Base-by-base conservation (phyloP, 106 monocot species). In the Posidonia australis region DNA sequence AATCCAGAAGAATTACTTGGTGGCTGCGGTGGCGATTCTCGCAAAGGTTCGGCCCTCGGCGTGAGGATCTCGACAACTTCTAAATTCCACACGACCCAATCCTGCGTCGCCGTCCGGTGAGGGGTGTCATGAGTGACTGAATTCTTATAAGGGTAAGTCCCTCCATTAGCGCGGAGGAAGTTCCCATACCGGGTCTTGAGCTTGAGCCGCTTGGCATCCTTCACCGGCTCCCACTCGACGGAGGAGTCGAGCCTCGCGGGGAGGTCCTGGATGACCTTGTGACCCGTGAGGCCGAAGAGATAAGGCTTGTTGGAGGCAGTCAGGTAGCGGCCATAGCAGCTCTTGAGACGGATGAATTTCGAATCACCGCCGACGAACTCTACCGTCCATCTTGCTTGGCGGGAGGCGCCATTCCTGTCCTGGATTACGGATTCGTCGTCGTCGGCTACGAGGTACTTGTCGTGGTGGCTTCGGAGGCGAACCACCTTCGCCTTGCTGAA, bases 101-200 rank as follows among this genome's bases (percentile, higher is more conserved):
- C 94, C 74, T 92, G 83, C 44, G 83, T 83, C 58, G 77, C 44
- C 53, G 77, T 80, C 20, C 94, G 81, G 47, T 86, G 84, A 32
- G 94, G 94, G 43, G 86, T 74, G 69, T 90, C 94, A 41, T 96
- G 94, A 6, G 94, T 96, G 51, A 96, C 65, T 25, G 89, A 90
- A 72, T 94, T 94, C 36, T 86, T 58, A 83, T 89, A 94, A 2
- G 94, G 94, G 11, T 89, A 89, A 5, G 84, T 42, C 5, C 94
- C 67, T 32, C 60, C 79, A 16, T 72, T 68, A 19, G 70, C 78
- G 10, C 41, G 57, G 20, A 66, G 55, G 74, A 46, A 88, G 28
- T 81, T 65, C 24, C 88, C 84, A 64, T 77, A 81, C 49, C 76
- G 55, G 21, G 88, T 81, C 73, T 77, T 81, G 44, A 84, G 77